phyloP scores from a whole-genome alignment of 2,329 filamentous ascomycete species.

The Lachnum nothofagi region DNA sequence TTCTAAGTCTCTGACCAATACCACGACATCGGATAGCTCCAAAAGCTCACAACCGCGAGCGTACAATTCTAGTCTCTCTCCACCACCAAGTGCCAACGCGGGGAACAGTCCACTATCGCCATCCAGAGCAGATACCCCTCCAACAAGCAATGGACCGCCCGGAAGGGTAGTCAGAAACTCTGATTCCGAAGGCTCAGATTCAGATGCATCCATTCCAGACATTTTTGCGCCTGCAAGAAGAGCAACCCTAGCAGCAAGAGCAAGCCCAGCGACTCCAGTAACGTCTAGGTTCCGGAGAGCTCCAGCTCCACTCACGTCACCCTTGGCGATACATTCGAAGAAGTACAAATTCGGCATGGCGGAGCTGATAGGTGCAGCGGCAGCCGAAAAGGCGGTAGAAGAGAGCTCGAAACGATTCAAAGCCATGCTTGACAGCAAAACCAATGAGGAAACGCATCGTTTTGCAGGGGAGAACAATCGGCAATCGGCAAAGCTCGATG shows the following conservation, averaged over 20 bases:
- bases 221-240: slow-evolving; percentile 13
- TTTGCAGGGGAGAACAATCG: slow-evolving; percentile 1
- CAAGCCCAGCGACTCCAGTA: slow-evolving; percentile 10
- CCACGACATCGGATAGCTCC: neutral
- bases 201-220: slow-evolving; percentile 49
- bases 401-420: slow-evolving; percentile 44
- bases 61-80: slow-evolving; percentile 15
- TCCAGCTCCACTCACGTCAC: slow-evolving; percentile 35
- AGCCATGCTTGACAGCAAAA: slow-evolving; percentile 25
- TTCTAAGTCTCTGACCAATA: neutral
- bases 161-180: slow-evolving; percentile 57
- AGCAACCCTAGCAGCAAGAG: slow-evolving; percentile 12
- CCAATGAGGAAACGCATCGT: slow-evolving; percentile 23
- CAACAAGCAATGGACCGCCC: neutral
- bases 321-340: slow-evolving; percentile 45
- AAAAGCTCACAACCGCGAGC: neutral
- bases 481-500: slow-evolving; percentile 22
- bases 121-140: neutral
- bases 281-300: slow-evolving; percentile 13
- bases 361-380: slow-evolving; percentile 54
- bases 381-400: slow-evolving; percentile 54
- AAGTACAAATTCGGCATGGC: slow-evolving; percentile 60
- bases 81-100: slow-evolving; percentile 11
- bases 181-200: slow-evolving; percentile 59
- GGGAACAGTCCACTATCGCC: neutral